These are phyloP conservation scores for Malus hybrid DNA, from an alignment of 331 rosid species.

Conservation along the genomic window DNA sequence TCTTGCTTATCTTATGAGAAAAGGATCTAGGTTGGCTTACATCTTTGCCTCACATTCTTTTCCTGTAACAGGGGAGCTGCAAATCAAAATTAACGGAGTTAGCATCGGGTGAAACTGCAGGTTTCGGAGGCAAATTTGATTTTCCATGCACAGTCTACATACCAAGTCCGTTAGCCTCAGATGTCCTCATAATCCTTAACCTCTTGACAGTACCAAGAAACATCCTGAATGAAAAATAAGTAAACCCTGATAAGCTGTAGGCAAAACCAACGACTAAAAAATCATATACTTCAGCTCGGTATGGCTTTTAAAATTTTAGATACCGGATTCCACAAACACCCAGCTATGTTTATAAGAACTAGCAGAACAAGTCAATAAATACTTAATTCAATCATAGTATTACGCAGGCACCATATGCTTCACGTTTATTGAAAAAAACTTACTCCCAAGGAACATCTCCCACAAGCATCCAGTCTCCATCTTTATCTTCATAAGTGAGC, in stretches of 20 bases:
- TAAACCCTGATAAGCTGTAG: not conserved
- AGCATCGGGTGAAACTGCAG: not conserved
- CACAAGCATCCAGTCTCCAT: conserved; percentile 65
- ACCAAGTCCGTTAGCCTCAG: conserved; percentile 82
- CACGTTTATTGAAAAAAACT: conserved; percentile 3
- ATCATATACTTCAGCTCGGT: not conserved
- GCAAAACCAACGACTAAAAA: not conserved
- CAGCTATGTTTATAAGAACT: not conserved
- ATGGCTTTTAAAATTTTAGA: not conserved
- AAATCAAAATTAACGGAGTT: conserved; percentile 21
- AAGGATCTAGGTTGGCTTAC: conserved; percentile 36
- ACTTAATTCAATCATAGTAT: not conserved
- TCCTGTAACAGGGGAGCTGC: conserved; percentile 70
- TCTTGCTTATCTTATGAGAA: conserved; percentile 26
- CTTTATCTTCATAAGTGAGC: conserved; percentile 94
- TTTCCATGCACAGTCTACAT: conserved; percentile 9
- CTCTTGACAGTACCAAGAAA: conserved; percentile 72
- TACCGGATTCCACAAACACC: not conserved
- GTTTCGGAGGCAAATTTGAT: not conserved
- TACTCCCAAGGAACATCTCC: conserved; percentile 74
- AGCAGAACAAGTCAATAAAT: not conserved
- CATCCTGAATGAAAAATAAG: conserved; percentile 56
- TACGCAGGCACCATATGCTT: too few species aligned
- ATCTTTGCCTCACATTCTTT: conserved; percentile 49
- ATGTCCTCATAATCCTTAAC: conserved; percentile 80